phyloP scores from a whole-genome alignment of 2,329 filamentous ascomycete species.

The Aspergillus sp. region DNA sequence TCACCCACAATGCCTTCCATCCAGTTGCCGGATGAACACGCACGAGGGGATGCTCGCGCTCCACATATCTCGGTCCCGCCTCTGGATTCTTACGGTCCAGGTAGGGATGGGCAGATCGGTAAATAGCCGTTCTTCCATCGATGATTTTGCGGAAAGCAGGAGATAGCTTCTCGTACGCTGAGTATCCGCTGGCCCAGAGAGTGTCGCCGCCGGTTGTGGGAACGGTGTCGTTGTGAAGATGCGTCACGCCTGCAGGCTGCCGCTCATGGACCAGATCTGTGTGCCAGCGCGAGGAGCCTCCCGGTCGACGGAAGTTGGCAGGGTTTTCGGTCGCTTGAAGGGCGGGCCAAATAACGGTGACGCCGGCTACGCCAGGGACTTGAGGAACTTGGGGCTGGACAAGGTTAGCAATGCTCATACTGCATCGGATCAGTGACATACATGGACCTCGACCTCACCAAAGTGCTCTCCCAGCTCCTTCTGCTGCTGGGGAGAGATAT shows the following conservation, averaged over 20 bases:
- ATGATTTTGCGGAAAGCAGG: constrained; percentile 64
- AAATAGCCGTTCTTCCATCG: constrained; percentile 60
- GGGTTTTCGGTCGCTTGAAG: constrained; percentile 55
- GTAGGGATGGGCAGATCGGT: constrained; percentile 60
- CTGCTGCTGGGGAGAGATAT: constrained; percentile 56
- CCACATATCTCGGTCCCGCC: constrained; percentile 58
- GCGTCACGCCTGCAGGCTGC: constrained; percentile 64
- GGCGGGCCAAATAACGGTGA: constrained; percentile 64
- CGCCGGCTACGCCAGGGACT: constrained; percentile 60
- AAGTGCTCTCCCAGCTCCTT: constrained; percentile 57
- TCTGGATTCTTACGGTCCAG: constrained; percentile 57
- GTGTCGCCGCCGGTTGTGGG: constrained; percentile 63
- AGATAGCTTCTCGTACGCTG: constrained; percentile 66
- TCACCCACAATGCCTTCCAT: constrained; percentile 68
- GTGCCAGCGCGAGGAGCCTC: constrained; percentile 63
- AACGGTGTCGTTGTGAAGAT: constrained; percentile 63
- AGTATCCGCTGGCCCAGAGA: constrained; percentile 64
- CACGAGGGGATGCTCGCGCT: constrained; percentile 62
- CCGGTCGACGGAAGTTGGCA: constrained; percentile 59
- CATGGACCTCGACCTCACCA: constrained; percentile 62
- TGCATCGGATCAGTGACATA: constrained; percentile 28
- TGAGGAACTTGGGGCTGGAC: constrained; percentile 61
- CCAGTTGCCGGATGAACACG: constrained; percentile 65
- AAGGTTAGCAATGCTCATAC: neutral
- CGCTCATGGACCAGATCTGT: constrained; percentile 64